Conservation (phyloP, 2,329 filamentous ascomycete species). For the Xylaria hypoxylon region DNA sequence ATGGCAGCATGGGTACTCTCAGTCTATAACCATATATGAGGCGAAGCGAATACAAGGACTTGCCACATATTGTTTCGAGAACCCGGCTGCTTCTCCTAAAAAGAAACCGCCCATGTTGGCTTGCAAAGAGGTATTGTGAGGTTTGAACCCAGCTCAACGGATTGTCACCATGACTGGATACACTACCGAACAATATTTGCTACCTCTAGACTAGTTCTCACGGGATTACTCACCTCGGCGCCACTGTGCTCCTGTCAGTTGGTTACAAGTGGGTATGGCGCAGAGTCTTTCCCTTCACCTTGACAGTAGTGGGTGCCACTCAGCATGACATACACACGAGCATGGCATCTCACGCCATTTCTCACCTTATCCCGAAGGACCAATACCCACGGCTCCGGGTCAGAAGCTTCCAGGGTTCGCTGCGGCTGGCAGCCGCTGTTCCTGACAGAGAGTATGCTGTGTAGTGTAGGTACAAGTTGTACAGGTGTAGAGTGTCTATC, state of each 20-base stretch:
- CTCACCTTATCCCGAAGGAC: conserved; percentile 28
- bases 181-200: neutral
- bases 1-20: neutral
- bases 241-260: conserved; percentile 18
- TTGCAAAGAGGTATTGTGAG: neutral
- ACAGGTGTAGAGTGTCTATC: neutral
- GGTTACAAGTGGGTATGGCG: conserved; percentile 19
- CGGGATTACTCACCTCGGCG: conserved; percentile 13
- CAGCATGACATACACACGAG: conserved; percentile 21
- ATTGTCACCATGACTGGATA: conserved; percentile 5
- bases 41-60: conserved; percentile 26
- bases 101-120: neutral
- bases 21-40: conserved; percentile 15
- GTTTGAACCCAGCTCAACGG: conserved; percentile 7
- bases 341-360: conserved; percentile 26
- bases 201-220: conserved; percentile 11
- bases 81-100: neutral
- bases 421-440: conserved; percentile 14
- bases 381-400: conserved; percentile 35
- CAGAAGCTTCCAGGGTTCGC: conserved; percentile 14
- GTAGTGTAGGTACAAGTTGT: neutral
- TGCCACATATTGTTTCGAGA: conserved; percentile 1
- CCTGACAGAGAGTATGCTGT: conserved; percentile 11
- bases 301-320: conserved; percentile 30
- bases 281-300: conserved; percentile 14